Evolutionary conservation across 345 rosid genomes (phyloP).

Genomic region (Eucalyptus decipiens): DNA sequence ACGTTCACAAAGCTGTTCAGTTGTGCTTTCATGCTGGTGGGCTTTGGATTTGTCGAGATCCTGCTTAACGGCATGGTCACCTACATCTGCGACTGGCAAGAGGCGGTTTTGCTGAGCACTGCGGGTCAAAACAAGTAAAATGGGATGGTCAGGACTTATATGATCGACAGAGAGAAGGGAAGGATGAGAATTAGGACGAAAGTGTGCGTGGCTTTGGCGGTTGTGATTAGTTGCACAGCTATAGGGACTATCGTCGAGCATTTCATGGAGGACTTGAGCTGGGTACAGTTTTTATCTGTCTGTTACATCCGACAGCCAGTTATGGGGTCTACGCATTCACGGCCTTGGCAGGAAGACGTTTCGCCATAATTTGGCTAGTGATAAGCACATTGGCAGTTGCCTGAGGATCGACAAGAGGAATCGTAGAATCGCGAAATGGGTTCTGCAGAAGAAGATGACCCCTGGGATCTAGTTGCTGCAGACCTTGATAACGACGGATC

Average conservation of each 20-base stretch:
- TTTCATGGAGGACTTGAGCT: conserved; percentile 25
- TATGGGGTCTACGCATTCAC: conserved; percentile 47
- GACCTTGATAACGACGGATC: conserved; percentile 60
- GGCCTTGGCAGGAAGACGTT: conserved; percentile 36
- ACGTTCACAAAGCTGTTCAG: conserved; percentile 45
- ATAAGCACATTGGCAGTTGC: conserved; percentile 55
- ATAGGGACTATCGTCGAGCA: conserved; percentile 28
- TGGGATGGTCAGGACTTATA: conserved; percentile 23
- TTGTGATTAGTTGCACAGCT: conserved; percentile 33
- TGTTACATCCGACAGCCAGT: conserved; percentile 57
- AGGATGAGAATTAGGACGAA: conserved; percentile 58
- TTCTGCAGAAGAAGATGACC: conserved; percentile 52
- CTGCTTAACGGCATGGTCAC: conserved; percentile 46
- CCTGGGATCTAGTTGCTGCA: conserved; percentile 58
- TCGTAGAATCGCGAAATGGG: conserved; percentile 43
- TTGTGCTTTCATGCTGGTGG: conserved; percentile 35
- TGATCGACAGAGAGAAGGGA: conserved; percentile 49
- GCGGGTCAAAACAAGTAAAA: conserved; percentile 30
- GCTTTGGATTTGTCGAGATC: conserved; percentile 48
- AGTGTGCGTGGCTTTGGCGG: conserved; percentile 34
- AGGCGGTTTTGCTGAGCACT: conserved; percentile 37
- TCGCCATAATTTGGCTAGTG: conserved; percentile 50
- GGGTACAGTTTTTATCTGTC: conserved; percentile 59
- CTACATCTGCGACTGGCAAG: conserved; percentile 53
- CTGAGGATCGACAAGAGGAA: conserved; percentile 47